Evolutionary conservation across 73 alveolate genomes (phyloP).

Genomic region (Symbiodinium natans): DNA sequence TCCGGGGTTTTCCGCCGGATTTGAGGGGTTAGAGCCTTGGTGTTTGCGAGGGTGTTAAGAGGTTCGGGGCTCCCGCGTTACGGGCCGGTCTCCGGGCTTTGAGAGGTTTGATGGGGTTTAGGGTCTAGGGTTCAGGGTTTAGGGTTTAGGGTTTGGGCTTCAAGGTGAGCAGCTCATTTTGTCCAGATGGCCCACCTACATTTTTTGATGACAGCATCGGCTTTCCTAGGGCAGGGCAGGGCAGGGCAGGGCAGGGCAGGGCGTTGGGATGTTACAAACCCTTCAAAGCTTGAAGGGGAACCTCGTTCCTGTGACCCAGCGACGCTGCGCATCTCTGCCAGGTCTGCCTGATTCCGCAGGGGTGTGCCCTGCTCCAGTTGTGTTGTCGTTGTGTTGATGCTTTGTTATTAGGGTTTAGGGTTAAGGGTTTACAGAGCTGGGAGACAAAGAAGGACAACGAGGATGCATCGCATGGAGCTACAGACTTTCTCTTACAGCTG

Average conservation of each 20-base stretch:
- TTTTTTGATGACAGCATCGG: no score
- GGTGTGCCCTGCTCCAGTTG: background rate
- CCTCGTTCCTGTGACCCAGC: background rate
- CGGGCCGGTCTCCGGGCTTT: background rate
- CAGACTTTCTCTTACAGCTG: background rate
- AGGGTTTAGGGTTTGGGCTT: background rate
- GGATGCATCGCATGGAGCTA: background rate
- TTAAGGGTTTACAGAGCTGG: background rate
- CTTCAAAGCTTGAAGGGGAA: background rate
- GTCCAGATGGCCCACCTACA: background rate
- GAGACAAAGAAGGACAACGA: background rate
- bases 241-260: no score
- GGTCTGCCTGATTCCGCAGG: background rate
- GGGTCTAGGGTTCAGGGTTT: no score
- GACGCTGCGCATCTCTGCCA: background rate
- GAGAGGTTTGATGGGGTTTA: no score
- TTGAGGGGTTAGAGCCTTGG: no score
- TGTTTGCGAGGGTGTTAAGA: background rate
- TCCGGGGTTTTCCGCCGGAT: no score
- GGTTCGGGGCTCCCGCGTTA: background rate
- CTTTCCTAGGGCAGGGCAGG: no score
- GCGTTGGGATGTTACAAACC: background rate
- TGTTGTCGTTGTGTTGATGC: background rate
- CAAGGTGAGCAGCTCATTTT: background rate
- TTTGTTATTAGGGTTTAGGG: no score